A percentile compares a stretch with the other conserved stretches of the same genome.
These are phyloP conservation scores for Sporodiniella umbellata DNA, from an alignment of 371 early-diverging fungal genomes.

Conservation along the genomic window DNA sequence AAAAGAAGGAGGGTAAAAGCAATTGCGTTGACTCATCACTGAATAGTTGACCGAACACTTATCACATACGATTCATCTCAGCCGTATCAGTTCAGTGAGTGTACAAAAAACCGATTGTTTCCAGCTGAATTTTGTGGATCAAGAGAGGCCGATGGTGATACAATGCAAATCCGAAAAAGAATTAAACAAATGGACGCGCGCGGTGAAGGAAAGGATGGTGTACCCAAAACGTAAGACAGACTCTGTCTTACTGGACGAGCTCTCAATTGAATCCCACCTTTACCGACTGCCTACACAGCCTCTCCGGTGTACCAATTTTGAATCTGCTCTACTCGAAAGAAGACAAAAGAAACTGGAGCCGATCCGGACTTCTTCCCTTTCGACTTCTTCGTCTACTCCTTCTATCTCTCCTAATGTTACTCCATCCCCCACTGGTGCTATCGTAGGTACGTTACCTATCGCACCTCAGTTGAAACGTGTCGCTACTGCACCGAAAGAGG, in stretches of 20 bases:
- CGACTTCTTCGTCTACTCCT: background rate
- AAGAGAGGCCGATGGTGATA: slow-evolving; percentile 16
- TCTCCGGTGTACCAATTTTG: slow-evolving; percentile 19
- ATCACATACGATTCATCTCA: slow-evolving; percentile 7
- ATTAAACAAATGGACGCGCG: slow-evolving; percentile 17
- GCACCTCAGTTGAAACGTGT: background rate
- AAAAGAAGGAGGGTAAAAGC: background rate
- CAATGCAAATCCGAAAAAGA: slow-evolving; percentile 20
- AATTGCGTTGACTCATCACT: background rate
- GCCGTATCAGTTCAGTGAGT: slow-evolving; percentile 2
- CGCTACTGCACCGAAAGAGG: background rate
- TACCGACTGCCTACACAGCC: slow-evolving; percentile 14
- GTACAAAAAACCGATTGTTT: slow-evolving; percentile 17
- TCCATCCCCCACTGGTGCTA: slow-evolving; percentile 19
- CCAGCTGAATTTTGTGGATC: slow-evolving; percentile 3
- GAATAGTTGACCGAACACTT: slow-evolving; percentile 7
- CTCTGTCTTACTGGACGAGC: background rate
- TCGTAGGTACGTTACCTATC: slow-evolving; percentile 1
- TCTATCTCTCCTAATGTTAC: background rate
- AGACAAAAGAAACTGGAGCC: slow-evolving; percentile 18
- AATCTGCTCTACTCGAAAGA: slow-evolving; percentile 6
- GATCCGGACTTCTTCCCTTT: slow-evolving; percentile 3
- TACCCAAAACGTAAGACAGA: background rate
- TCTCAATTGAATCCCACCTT: slow-evolving; percentile 1
- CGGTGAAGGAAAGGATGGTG: slow-evolving; percentile 9